Base-by-base conservation (phyloP, 2,329 filamentous ascomycete genomes). In the Claviceps purpurea region DNA sequence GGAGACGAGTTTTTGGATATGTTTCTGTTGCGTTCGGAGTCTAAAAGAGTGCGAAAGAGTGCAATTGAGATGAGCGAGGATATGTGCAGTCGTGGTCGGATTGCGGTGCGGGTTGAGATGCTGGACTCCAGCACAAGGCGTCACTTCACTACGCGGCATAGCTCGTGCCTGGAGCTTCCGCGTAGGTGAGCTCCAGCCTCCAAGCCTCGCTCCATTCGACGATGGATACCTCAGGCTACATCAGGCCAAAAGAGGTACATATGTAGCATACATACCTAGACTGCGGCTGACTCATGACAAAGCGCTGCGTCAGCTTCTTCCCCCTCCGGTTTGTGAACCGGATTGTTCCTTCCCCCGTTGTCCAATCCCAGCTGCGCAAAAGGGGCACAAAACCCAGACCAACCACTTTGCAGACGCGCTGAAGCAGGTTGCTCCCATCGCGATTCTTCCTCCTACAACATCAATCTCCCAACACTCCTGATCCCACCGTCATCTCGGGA, bases 81-180 rank as follows among this genome's bases (percentile, higher is more conserved):
- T 47, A 51, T 50, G 41, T 52, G 52, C 44, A 41, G 50, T 26
- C 30, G 18, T 38, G 37, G 50, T 52, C 39, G 20, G 39, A 37
- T 48, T 22, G 38, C 20, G 16, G 30, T 34, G 30, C 30, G 3
- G 30, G 24, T 44, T 42, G 43, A 38, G 42, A 50, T 40, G 50
- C 38, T 52, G 44, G 39, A 50, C 43, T 46, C 34, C 22, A 49
- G 46, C 39, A 43, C 49, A n/a, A 52, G 55, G 55, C 56, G 53
- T 57, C 56, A 57, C 55, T 43, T 56, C 42, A 43, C 37, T 50
- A 43, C 48, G 49, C 42, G n/a, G 51, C 42, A 34, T 34, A 57
- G 55, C 53, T 58, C 54, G 51, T 57, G 56, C 55, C 56, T 57
- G 55, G 54, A 55, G 55, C 56, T 56, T 50, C 56, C 56, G 55